Evolutionary conservation across 768 basidiomycete species (phyloP).

Genomic region (Rhizopogon vulgaris): DNA sequence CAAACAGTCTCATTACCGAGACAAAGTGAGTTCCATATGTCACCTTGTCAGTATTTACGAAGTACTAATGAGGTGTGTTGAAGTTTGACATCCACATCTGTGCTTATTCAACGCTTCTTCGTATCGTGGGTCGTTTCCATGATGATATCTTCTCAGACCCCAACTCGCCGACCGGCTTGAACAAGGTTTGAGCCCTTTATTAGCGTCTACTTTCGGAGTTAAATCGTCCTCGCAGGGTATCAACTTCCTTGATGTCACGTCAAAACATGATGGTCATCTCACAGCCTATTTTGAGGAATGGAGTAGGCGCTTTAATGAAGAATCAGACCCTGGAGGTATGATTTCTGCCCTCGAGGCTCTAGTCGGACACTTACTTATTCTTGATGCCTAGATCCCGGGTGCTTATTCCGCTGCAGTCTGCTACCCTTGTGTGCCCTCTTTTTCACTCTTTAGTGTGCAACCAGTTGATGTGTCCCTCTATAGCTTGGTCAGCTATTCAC

Average conservation of each 20-base stretch:
- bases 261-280: slow-evolving; percentile 52
- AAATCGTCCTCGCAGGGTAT: slow-evolving; percentile 36
- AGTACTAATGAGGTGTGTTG: background rate
- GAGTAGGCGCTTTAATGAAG: slow-evolving; percentile 50
- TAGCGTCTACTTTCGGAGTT: background rate
- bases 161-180: slow-evolving; percentile 58
- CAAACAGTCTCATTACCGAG: slow-evolving; percentile 57
- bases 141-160: slow-evolving; percentile 74
- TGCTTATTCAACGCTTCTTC: slow-evolving; percentile 62
- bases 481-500: slow-evolving; percentile 70
- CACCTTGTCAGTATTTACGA: too few species aligned
- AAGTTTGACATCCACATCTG: slow-evolving; percentile 76
- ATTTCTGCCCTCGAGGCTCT: background rate
- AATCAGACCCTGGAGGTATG: slow-evolving; percentile 54
- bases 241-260: slow-evolving; percentile 62
- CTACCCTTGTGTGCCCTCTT: slow-evolving; percentile 62
- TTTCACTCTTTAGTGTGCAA: background rate
- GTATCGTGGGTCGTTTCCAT: slow-evolving; percentile 69
- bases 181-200: slow-evolving; percentile 42
- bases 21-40: slow-evolving; percentile 33
- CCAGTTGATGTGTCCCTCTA: slow-evolving; percentile 5
- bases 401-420: slow-evolving; percentile 55
- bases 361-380: background rate
- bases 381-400: slow-evolving; percentile 42
- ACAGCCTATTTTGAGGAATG: slow-evolving; percentile 62